phyloP scores from a whole-genome alignment of 257 asterid species.

The Rehmannia glutinosa region DNA sequence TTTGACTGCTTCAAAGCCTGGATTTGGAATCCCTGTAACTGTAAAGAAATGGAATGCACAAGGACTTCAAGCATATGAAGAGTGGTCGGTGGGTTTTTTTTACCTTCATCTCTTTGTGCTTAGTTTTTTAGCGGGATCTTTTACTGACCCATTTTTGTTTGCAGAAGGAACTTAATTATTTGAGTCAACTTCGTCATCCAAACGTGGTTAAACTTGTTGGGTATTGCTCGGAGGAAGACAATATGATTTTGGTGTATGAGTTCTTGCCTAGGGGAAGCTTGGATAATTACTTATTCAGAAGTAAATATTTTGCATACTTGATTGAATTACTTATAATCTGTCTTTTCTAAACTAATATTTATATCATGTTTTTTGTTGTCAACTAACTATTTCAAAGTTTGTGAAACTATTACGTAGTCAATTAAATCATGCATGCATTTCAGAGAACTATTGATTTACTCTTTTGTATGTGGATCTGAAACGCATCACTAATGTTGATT shows the following conservation, averaged over 20 bases:
- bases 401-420: too few species aligned
- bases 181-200: slow-evolving; percentile 13
- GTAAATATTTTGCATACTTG: background rate
- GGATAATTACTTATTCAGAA: background rate
- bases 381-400: too few species aligned
- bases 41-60: background rate
- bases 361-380: too few species aligned
- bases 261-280: slow-evolving; percentile 5
- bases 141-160: background rate
- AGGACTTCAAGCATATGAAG: background rate
- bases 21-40: slow-evolving; percentile 8
- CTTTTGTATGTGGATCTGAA: too few species aligned
- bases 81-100: slow-evolving; percentile 17
- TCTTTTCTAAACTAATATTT: too few species aligned
- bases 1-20: slow-evolving; percentile 15
- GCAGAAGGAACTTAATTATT: slow-evolving; percentile 3
- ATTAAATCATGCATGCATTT: too few species aligned
- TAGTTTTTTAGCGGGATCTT: background rate
- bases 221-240: background rate
- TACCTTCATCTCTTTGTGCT: background rate
- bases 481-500: too few species aligned
- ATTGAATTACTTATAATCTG: background rate
- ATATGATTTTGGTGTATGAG: slow-evolving; percentile 3
- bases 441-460: too few species aligned
- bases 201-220: slow-evolving; percentile 11